A percentile compares a stretch with the other conserved stretches of the same genome.
phyloP scores from a whole-genome alignment of 2,329 filamentous ascomycete species.

The Pseudocercospora crystallina region DNA sequence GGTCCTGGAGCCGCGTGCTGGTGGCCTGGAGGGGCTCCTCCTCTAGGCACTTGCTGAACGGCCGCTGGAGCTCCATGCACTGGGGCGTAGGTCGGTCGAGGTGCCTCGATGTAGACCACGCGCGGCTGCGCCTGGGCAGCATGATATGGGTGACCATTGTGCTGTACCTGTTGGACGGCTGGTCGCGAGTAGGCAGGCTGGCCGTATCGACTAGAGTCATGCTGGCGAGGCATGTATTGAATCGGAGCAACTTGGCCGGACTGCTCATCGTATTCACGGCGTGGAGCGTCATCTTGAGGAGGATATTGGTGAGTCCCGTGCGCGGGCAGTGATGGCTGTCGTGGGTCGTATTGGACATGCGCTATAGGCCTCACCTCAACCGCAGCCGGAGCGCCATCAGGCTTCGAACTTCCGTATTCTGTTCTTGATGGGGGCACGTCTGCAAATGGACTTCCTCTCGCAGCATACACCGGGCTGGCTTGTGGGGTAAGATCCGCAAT shows the following conservation, averaged over 20 bases:
- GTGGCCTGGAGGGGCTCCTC: neutral
- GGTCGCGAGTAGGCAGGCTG: neutral
- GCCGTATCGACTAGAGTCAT: conserved; percentile 8
- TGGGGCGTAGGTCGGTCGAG: conserved; percentile 12
- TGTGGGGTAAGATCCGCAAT: no score
- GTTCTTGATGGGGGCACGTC: neutral
- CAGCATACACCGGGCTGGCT: no score
- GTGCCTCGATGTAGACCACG: conserved; percentile 12
- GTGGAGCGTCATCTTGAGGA: no score
- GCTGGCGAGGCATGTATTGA: conserved; percentile 19
- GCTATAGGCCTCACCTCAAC: conserved; percentile 4
- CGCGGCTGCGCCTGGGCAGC: conserved; percentile 1
- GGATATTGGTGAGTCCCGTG: no score
- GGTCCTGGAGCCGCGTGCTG: neutral
- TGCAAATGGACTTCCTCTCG: conserved; percentile 6
- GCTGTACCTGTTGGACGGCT: neutral
- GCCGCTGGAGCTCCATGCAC: conserved; percentile 37
- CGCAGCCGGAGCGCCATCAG: neutral
- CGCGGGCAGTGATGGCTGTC: neutral
- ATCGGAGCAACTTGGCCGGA: conserved; percentile 24
- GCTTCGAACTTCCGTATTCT: no score
- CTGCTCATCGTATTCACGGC: no score
- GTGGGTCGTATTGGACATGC: conserved; percentile 4
- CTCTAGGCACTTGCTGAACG: conserved; percentile 31
- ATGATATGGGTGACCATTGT: neutral